Evolutionary conservation across 768 basidiomycete species (phyloP).

Genomic region (Xerocomus spinulosus): DNA sequence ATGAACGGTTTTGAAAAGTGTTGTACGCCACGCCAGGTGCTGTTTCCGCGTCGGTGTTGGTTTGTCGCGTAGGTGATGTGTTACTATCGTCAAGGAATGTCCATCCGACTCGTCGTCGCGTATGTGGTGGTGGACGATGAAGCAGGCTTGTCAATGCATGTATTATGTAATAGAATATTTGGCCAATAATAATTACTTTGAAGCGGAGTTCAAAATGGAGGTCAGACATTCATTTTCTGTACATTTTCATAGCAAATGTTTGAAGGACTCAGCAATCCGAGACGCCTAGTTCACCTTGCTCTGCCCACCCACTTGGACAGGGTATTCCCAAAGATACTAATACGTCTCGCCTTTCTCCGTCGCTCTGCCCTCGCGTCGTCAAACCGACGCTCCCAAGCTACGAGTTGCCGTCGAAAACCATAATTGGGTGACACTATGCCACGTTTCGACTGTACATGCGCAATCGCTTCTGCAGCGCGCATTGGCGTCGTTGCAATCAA

Average conservation of each 20-base stretch:
- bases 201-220: too few relatives aligned
- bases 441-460: constrained; percentile 51
- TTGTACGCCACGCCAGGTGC: too few relatives aligned
- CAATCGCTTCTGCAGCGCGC: constrained; percentile 50
- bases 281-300: too few relatives aligned
- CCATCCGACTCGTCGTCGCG: constrained; percentile 19
- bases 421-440: constrained; percentile 61
- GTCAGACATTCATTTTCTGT: too few relatives aligned
- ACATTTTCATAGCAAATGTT: too few relatives aligned
- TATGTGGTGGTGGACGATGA: too few relatives aligned
- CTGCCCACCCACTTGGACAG: constrained; percentile 19
- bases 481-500: constrained; percentile 50
- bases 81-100: constrained; percentile 21
- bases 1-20: constrained; percentile 10
- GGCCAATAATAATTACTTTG: too few relatives aligned
- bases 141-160: not conserved
- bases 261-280: too few relatives aligned
- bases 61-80: constrained; percentile 4
- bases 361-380: constrained; percentile 22
- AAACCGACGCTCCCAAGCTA: constrained; percentile 31
- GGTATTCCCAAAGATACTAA: not conserved
- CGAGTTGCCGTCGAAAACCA: constrained; percentile 61
- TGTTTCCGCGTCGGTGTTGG: constrained; percentile 5
- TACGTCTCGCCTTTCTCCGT: constrained; percentile 8
- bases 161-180: not conserved